Evolutionary conservation across 345 rosid genomes (phyloP), one percentile per base, ranked within the genome.

Genomic region (Gynandropsis gynandra): DNA sequence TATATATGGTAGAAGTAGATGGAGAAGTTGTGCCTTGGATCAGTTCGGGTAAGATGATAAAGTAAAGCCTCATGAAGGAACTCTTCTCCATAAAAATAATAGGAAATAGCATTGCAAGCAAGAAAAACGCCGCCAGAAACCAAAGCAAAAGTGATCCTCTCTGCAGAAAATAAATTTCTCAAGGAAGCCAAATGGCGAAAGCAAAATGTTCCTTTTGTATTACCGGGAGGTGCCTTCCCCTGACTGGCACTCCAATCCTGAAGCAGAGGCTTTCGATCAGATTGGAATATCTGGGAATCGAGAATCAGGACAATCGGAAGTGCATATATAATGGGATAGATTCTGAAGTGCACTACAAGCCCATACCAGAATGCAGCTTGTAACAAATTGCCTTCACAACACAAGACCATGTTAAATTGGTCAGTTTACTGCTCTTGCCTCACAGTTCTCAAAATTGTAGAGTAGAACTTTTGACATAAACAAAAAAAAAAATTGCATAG

Each of bases 21-120:
- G 41, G 96, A 92, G 67, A 92, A 92, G 60, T 87, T 80, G 69
- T 87, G 98, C 56, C 96, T 71, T 21, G 98, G 98, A 71, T 92
- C 98, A 0, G 86, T 82, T 0, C 93, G 80, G 33, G 87, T 78
- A 27, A 87, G 82, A 60, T 92, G 98, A 59, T 92, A 87, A n/a
- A 92, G 59, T 52, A 84, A 65, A 31, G 95, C 96, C 73, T 87
- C 95, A 5, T 77, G 82, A 10, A 84, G 67, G 74, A 84, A 92
- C 64, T 92, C 98, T 61, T 89, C 80, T 59, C 78, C 45, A 42
- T 87, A 84, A 13, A 92, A 69, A 42, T 62, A 74, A 69, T 70
- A 80, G 71, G 81, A 82, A 58, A 87, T 41, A 42, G 61, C 69
- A n/a, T 82, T 84, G 56, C 72, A 80, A 7, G 70, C 61, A 18